Evolutionary conservation across 2,329 filamentous ascomycete species (phyloP), one percentile per base, ranked within the genome.

Genomic region (Geosmithia putterillii): DNA sequence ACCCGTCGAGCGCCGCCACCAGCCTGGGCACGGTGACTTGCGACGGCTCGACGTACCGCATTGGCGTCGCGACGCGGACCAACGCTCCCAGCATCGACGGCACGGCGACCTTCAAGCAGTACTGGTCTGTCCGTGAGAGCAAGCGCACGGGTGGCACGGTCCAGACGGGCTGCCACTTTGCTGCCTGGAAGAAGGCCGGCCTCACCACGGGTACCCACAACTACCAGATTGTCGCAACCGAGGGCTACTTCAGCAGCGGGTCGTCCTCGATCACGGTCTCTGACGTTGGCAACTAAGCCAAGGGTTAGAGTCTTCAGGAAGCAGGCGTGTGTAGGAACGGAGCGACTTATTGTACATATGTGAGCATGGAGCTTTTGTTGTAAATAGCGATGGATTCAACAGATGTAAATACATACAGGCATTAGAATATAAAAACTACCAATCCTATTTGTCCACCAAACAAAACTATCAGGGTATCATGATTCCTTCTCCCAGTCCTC

Each of bases 221-320:
- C 55, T 76, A 76, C 54, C 65, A 70, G 62, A 73, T 76, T 47
- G 57, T 75, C 18, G 72, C 72, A 14, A 70, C 69, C 1, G 73
- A 76, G 56, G 72, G 70, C 3, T 74, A 73, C 56, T 57, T 62
- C 47, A 72, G 70, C 57, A 64, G 60, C 46, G 71, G 73, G 1
- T 62, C 57, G 42, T 62, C 71, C 37, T 57, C 51, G 40, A 72
- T 74, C 46, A 72, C 62, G 42, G 67, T 73, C 17, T 9, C 28
- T 32, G 28, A 32, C 15, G 28, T 32, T 14, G 28, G 28, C 5
- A 28, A 23, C 40, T 38, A 18, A 38, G 36, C 7, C n/a, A 37
- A 7, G 15, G 6, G 17, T 38, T 19, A 12, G 3, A 7, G 36
- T 7, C 12, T 12, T 38, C 15, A 14, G 15, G 18, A 20, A 17